Base-by-base conservation (phyloP, 805 yeast genomes). In the Saturnispora ahearnii region DNA sequence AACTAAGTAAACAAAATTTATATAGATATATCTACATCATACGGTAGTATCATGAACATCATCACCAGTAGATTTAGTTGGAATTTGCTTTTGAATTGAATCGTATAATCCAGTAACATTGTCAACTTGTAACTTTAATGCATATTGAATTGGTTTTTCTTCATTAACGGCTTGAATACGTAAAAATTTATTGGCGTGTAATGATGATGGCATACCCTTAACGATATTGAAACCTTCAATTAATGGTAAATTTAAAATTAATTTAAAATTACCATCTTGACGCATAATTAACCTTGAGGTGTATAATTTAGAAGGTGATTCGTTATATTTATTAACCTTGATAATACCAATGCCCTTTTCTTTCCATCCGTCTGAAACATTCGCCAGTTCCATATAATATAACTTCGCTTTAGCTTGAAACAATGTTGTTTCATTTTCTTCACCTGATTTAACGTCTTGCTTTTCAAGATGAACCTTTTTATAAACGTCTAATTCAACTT, bases 291-390 rank as follows among this genome's bases (percentile, higher is more conserved):
- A 63, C 57, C 99, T 78, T 0, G 82, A 73, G 49, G 75, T 76
- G 37, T 63, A 61, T 8, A 66, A 60, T 11, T 53, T 52, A 42
- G 69, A 67, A 10, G 57, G 54, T 2, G 72, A 65, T 4, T 53
- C 51, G 12, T 51, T 46, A 28, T 63, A 51, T 47, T 60, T 56
- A 65, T 93, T 91, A 26, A 93, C 75, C 62, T 87, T 96, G n/a
- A 93, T 68, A 4, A 79, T 75, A 2, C 99, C 99, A 40, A 85
- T 73, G 24, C 99, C 99, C 60, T 93, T 79, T 66, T 93, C 99
- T 63, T 87, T 93, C 99, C 99, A 93, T 2, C 96, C 96, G 15
- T 75, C 79, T 8, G 76, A 63, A 3, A 84, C 72, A 34, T 80
- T 76, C 0, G 82, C 69, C 30, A 90, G 69, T 59, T 86, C 85